Conservation (phyloP, 2,329 filamentous ascomycete genomes). For the Diaporthe sp. region DNA sequence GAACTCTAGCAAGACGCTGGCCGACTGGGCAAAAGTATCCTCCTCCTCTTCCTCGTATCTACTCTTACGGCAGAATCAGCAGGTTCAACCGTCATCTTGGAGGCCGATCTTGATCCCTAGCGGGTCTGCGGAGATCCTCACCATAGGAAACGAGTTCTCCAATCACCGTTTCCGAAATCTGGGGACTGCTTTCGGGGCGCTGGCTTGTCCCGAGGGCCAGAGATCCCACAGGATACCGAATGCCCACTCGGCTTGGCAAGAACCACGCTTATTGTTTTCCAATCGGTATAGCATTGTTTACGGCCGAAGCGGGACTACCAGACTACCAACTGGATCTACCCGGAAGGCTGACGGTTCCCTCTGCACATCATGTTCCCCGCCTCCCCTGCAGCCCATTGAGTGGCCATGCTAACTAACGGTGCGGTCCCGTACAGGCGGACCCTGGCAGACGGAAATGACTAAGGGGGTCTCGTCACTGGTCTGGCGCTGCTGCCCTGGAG, state of each 20-base stretch:
- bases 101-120: conserved; percentile 1
- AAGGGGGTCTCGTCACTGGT: conserved; percentile 1
- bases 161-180: conserved; percentile 33
- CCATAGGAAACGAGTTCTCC: not conserved
- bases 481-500: conserved; percentile 10
- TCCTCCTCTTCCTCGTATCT: not conserved
- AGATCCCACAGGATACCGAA: conserved; percentile 8
- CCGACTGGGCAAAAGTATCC: conserved; percentile 18
- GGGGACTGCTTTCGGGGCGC: conserved; percentile 25
- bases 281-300: not conserved
- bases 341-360: conserved; percentile 10
- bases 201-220: conserved; percentile 13
- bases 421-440: conserved; percentile 9
- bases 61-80: not conserved
- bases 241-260: conserved; percentile 19
- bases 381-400: conserved; percentile 3
- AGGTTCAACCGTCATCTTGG: conserved; percentile 19
- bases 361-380: conserved; percentile 20
- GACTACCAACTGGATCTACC: conserved; percentile 8
- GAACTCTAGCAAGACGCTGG: conserved; percentile 9
- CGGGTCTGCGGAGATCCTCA: conserved; percentile 4
- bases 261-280: not conserved
- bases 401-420: not conserved
- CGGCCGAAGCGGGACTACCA: not conserved
- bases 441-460: conserved; percentile 26